These are phyloP conservation scores for Leucosporidium creatinivorum DNA, from an alignment of 768 basidiomycete genomes.

Conservation along the genomic window DNA sequence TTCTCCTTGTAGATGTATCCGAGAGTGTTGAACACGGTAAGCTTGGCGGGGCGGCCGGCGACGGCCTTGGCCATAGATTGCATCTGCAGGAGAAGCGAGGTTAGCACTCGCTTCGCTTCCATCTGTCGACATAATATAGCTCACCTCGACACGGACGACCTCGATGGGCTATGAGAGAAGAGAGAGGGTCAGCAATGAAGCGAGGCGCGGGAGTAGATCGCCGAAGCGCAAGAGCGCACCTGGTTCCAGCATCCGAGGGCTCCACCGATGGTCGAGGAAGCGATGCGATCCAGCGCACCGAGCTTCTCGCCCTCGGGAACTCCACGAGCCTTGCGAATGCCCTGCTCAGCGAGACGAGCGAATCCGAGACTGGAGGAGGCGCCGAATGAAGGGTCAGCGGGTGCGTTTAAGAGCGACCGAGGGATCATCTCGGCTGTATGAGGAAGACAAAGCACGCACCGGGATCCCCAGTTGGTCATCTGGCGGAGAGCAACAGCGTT, in stretches of 20 bases:
- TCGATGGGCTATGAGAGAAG: conserved; percentile 24
- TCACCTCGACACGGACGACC: conserved; percentile 88
- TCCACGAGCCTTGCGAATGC: conserved; percentile 69
- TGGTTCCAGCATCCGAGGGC: conserved; percentile 99
- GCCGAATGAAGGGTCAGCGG: not conserved
- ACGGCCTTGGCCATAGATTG: conserved; percentile 88
- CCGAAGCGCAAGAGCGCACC: no score
- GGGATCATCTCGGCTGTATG: no score
- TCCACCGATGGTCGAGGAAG: conserved; percentile 72
- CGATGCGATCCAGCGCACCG: conserved; percentile 73
- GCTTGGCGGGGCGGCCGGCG: conserved; percentile 76
- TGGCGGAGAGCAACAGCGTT: conserved; percentile 54
- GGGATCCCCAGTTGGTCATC: conserved; percentile 47
- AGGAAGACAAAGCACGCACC: conserved; percentile 25
- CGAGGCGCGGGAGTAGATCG: conserved; percentile 56
- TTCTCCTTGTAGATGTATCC: conserved; percentile 94
- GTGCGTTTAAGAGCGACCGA: not conserved
- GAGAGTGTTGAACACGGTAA: conserved; percentile 76
- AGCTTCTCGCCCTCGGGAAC: conserved; percentile 68
- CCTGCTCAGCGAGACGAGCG: conserved; percentile 78
- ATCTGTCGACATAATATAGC: not conserved
- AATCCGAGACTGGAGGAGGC: conserved; percentile 87
- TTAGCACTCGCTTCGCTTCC: not conserved
- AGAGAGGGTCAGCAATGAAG: not conserved
- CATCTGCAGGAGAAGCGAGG: conserved; percentile 56